phyloP scores from a whole-genome alignment of 2,329 filamentous ascomycete genomes.

The Pestalotiopsis sp. region DNA sequence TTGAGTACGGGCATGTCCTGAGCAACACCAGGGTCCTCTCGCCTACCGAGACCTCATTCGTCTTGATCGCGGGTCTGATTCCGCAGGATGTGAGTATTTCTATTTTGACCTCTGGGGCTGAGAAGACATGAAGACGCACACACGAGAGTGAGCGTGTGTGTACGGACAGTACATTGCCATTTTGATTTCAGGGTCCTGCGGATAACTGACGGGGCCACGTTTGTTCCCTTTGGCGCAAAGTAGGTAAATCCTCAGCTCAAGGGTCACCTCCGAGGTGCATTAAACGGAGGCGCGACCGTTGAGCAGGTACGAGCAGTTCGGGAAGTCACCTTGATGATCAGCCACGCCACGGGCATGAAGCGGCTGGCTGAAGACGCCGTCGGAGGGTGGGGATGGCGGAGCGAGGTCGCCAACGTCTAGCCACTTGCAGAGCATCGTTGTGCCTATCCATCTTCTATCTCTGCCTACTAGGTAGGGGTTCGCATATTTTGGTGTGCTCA shows the following conservation, averaged over 20 bases:
- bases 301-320: slow-evolving; percentile 53
- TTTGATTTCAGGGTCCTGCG: background rate
- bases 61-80: slow-evolving; percentile 52
- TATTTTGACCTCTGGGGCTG: background rate
- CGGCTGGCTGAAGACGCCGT: slow-evolving; percentile 34
- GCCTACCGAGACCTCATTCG: slow-evolving; percentile 50
- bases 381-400: slow-evolving; percentile 49
- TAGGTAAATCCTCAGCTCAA: slow-evolving; percentile 56
- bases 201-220: background rate
- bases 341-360: slow-evolving; percentile 49
- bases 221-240: background rate
- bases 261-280: slow-evolving; percentile 52
- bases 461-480: background rate
- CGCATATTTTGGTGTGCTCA: background rate
- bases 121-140: background rate
- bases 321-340: slow-evolving; percentile 46
- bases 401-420: slow-evolving; percentile 44
- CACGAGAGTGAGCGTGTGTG: background rate
- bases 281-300: slow-evolving; percentile 51
- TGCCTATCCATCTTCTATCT: background rate
- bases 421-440: background rate
- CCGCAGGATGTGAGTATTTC: slow-evolving; percentile 48
- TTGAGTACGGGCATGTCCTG: slow-evolving; percentile 53
- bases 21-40: slow-evolving; percentile 50
- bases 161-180: background rate